Percentiles rank a stretch among this genome's conserved stretches.
Evolutionary conservation across 2,329 filamentous ascomycete genomes (phyloP).

Genomic region (Arthroderma sp.): DNA sequence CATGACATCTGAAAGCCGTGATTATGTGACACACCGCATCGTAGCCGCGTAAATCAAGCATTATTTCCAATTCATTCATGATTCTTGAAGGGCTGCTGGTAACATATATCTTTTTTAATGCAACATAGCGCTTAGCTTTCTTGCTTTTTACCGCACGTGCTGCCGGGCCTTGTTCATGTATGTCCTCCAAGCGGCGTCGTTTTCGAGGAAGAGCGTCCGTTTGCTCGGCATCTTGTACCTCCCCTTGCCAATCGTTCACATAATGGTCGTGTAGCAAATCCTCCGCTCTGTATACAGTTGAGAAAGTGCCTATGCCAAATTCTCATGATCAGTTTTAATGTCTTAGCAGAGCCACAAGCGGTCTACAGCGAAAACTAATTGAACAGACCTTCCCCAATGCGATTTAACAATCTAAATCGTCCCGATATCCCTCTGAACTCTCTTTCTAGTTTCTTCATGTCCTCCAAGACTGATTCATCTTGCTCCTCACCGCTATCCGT

Average conservation of each 20-base stretch:
- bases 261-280: constrained; percentile 75
- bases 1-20: constrained; percentile 86
- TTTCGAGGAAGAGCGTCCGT: constrained; percentile 59
- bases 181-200: constrained; percentile 33
- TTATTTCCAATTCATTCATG: constrained; percentile 86
- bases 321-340: neutral
- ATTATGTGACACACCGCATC: constrained; percentile 86
- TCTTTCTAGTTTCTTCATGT: constrained; percentile 74
- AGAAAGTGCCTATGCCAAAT: constrained; percentile 67
- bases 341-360: neutral
- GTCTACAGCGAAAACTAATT: neutral
- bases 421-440: constrained; percentile 74
- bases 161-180: constrained; percentile 15
- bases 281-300: constrained; percentile 96
- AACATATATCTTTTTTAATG: constrained; percentile 98
- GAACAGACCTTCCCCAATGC: constrained; percentile 76
- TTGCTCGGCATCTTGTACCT: constrained; percentile 45
- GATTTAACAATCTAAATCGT: constrained; percentile 81
- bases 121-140: constrained; percentile 62
- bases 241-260: constrained; percentile 74
- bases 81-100: constrained; percentile 90
- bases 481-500: constrained; percentile 21
- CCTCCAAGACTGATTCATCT: constrained; percentile 52
- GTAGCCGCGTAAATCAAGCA: constrained; percentile 74
- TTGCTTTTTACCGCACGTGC: constrained; percentile 24